Base-by-base conservation (phyloP, 495 filamentous ascomycete species). In the Platismatia glauca region DNA sequence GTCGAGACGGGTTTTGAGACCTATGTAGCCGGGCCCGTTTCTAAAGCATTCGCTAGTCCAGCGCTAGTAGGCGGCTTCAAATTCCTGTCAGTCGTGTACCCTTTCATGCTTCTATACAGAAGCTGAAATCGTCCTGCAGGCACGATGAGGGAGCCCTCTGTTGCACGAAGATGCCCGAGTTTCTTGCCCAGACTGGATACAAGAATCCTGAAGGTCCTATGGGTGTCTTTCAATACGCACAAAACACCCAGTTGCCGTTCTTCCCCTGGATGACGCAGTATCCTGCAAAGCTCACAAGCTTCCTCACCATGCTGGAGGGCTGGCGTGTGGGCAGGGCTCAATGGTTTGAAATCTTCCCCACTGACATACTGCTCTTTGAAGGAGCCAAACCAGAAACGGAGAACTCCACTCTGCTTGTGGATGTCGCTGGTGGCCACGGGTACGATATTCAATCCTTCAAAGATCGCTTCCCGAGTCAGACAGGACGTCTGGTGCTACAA, bases 331-430 rank as follows among this genome's bases (percentile, higher is more conserved):
- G 76, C 4, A 67, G 62, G 13, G 67, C 70, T 0, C 64, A 66
- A 50, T 77, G 76, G 74, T 79, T 73, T 35, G 75, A 79, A 50
- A 58, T 75, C 1, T 77, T 74, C 55, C 75, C 75, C 0, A 66
- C 74, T 12, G 59, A 68, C 22, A 69, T 75, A 16, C 69, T 62
- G 0, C 73, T 82, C 27, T 46, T 50, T 37, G 71, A 9, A 75
- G 71, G 1, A 13, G 16, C 65, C 3, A 56, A 67, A 12, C 57
- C 59, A 5, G 59, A 61, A 7, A 37, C 43, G 0, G 13, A 31
- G 2, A 57, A 71, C 0, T 68, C 69, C 9, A 67, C 69, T 1
- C 63, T 78, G 7, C 65, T 81, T 3, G 71, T 72, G 11, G 70
- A 73, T 39, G 60, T 71, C 18, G 68, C 64, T 13, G 68, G 70